Percentiles rank a stretch among this genome's conserved stretches.
Evolutionary conservation across 257 asterid species (phyloP).

Genomic region (Primulina eburnea): DNA sequence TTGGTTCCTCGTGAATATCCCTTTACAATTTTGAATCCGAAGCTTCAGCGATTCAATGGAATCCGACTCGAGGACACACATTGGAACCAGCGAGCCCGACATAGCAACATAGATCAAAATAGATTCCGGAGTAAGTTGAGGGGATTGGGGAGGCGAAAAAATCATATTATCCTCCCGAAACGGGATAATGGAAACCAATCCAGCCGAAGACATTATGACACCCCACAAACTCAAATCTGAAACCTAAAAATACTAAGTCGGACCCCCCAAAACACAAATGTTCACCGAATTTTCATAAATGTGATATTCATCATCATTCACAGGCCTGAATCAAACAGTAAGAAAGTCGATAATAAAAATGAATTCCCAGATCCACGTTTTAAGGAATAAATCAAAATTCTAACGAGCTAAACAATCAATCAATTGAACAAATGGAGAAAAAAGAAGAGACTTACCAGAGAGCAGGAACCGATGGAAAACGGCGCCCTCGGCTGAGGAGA

Average conservation of each 20-base stretch:
- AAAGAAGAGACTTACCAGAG: conserved; percentile 16
- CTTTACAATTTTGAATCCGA: conserved; percentile 63
- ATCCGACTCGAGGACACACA: conserved; percentile 70
- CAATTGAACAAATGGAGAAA: neutral
- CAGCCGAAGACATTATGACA: conserved; percentile 69
- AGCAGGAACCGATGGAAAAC: conserved; percentile 45
- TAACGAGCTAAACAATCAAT: neutral
- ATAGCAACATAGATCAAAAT: conserved; percentile 53
- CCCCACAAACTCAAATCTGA: conserved; percentile 28
- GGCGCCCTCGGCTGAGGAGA: conserved; percentile 30
- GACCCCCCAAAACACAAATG: conserved; percentile 27
- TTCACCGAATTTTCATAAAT: conserved; percentile 30
- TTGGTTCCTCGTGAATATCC: conserved; percentile 65
- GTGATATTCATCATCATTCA: conserved; percentile 16
- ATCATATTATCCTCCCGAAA: conserved; percentile 43
- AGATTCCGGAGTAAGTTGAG: conserved; percentile 49
- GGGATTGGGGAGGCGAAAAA: conserved; percentile 39
- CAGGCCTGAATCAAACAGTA: conserved; percentile 24
- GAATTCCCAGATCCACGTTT: neutral
- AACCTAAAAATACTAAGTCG: conserved; percentile 30
- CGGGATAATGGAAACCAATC: conserved; percentile 57
- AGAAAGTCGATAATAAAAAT: neutral
- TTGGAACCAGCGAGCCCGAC: conserved; percentile 70
- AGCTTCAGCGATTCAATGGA: conserved; percentile 77
- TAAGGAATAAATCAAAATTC: neutral